Evolutionary conservation across 805 yeast species (phyloP), one percentile per base, ranked within the genome.

Genomic region (Jamesozyma spencerorum): DNA sequence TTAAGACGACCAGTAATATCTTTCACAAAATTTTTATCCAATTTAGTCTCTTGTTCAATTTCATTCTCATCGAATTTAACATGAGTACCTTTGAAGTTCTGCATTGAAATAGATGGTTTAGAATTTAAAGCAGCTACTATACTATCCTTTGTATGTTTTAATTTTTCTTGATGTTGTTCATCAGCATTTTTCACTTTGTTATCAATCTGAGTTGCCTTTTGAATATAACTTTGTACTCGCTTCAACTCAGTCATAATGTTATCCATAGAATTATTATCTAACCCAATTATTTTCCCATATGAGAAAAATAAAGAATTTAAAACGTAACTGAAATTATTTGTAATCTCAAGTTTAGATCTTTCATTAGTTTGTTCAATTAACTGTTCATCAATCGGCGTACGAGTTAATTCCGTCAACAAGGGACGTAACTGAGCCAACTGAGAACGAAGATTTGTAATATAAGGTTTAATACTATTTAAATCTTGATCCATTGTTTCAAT

Each of bases 191-290:
- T 68, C 0, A 79, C 75, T n/a, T 62, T 36, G 15, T 12, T 13
- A 15, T 43, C 60, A 36, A 40, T 36, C 27, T 43, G 45, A 34
- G 48, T 75, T 29, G 74, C 69, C 51, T 77, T 69, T 30, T 70
- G 70, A 77, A 82, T 80, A 48, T 80, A 81, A n/a, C 68, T 53
- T 55, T 81, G 82, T 31, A 84, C 79, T 45, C 87, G 66, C 6
- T 65, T 68, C 39, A 85, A 63, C 52, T 83, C 94, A 24, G 63
- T 63, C 78, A 79, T 76, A 17, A 86, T 72, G 2, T 81, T 78
- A 5, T 45, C 31, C 41, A 52, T 37, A 22, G 58, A 58, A 31
- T 52, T 55, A 14, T 26, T 28, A 11, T 18, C 17, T 22, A 47
- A 48, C 18, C 46, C 43, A 15, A 49, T 38, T 8, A 60, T 41